Conservation (phyloP, 352 stramenopile genomes). For the Aphanomyces stellatus region DNA sequence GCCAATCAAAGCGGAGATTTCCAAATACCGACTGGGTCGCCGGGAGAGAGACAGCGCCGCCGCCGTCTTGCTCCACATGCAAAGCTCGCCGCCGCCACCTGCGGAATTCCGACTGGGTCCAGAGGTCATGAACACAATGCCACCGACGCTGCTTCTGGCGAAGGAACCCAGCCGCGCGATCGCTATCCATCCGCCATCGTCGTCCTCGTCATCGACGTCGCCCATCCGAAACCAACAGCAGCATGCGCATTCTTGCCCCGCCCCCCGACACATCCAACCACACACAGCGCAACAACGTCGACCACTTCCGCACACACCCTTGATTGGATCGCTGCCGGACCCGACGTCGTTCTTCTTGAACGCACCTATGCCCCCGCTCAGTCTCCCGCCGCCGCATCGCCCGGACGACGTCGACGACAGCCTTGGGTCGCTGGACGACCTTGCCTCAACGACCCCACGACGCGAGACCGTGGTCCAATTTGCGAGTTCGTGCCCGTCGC, state of each 20-base stretch:
- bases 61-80: too few relatives aligned
- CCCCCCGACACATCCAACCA: neutral
- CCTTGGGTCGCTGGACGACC: too few relatives aligned
- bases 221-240: neutral
- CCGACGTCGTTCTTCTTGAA: slow-evolving; percentile 6
- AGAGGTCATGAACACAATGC: too few relatives aligned
- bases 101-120: too few relatives aligned
- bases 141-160: neutral
- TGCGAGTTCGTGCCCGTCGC: slow-evolving; percentile 10
- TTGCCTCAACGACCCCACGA: neutral
- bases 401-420: too few relatives aligned
- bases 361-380: slow-evolving; percentile 12
- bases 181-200: neutral
- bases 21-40: neutral
- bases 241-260: slow-evolving; percentile 16
- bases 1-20: neutral
- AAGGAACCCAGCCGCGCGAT: slow-evolving; percentile 1
- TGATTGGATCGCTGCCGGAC: slow-evolving; percentile 18
- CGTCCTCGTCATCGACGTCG: neutral
- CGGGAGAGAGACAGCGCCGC: neutral
- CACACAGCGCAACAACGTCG: neutral
- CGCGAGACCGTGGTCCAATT: slow-evolving; percentile 18
- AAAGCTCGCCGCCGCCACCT: too few relatives aligned
- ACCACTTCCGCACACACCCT: neutral
- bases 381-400: slow-evolving; percentile 2